Evolutionary conservation across 164 flowering plant species (phyloP), one percentile per base, ranked within the genome.

Genomic region (Brasenia schreberi): DNA sequence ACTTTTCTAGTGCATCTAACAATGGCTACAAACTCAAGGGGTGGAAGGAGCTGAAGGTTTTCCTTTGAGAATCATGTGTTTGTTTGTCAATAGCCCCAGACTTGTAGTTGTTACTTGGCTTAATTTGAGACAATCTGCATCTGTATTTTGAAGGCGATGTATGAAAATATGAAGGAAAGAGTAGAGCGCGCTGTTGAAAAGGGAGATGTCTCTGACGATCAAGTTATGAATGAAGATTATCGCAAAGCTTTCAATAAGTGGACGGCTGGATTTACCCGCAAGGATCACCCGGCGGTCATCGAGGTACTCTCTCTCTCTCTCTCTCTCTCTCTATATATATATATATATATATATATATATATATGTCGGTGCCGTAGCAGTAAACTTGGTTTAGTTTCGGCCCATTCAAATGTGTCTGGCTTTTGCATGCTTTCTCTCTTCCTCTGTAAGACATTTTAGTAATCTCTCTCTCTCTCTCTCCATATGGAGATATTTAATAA

Each of bases 251-350:
- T 79, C 64, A 58, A 66, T 7, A 67, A 67, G 64, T 81, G 84
- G 84, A 70, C 73, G 10, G 7, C 42, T 5, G 71, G 66, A 66
- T 81, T 79, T 59, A 74, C 79, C 2, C 75, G 74, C 18, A 76
- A 72, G 42, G 72, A 81, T 49, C 84, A 81, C 61, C 82, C 80
- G 10, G 59, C 81, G 0, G 71, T 80, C 3, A 70, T 80, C 52
- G 71, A 80, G 79, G 83, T 77, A 18, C 18, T 42, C 5, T 60
- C 62, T n/a, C 10, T 60, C 27, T 60, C 62, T 45, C 53, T 45
- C 6, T 45, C 53, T 45, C 52, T 45, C 52, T 6, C 52, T 45
- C 52, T 23, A 23, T 23, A 23, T 23, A 23, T 23, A 23, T 23
- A 23, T 23, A 23, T 23, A 23, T 23, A 23, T 23, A 23, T 23